Evolutionary conservation across 2,329 filamentous ascomycete species (phyloP), one percentile per base, ranked within the genome.

Genomic region (Exutisphaerella laricina): DNA sequence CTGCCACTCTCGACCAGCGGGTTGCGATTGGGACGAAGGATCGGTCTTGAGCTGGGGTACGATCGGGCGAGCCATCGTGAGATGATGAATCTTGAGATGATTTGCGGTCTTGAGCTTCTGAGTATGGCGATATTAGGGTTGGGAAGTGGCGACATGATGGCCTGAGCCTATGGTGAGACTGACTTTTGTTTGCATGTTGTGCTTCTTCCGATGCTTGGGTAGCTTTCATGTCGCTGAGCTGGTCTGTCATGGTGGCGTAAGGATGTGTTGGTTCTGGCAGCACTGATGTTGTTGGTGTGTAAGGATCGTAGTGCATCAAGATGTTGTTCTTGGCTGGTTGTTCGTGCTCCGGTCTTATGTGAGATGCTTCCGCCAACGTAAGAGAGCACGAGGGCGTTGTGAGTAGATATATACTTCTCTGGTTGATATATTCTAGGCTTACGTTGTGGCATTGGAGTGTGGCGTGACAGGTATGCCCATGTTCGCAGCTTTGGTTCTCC

Each of bases 21-120:
- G 40, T 43, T 26, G 40, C 40, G 32, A 43, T 31, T 16, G 40
- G 40, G 25, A 37, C 16, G 29, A 22, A 18, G 13, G 30, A 7
- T 26, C 12, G 14, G 29, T 29, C 17, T 3, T 43, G 9, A 6
- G 4, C n/a, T 14, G 8, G 33, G 3, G 33, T n/a, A 5, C 9
- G 18, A 12, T 10, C 17, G 17, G 33, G 18, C 3, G 33, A 35
- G 6, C 32, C 7, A 9, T 14, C n/a, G 29, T 39, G 7, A 13
- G 13, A 13, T n/a, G n/a, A n/a, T n/a, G n/a, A n/a, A n/a, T n/a
- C n/a, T n/a, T n/a, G n/a, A n/a, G n/a, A n/a, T n/a, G n/a, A n/a
- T n/a, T n/a, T n/a, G 34, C 22, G 9, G 26, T 30, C 13, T 39
- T n/a, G 21, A n/a, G 37, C 5, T 36, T 14, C 10, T 21, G 37